Conservation (phyloP, 306 rosid species). For the Sophora flavescens region DNA sequence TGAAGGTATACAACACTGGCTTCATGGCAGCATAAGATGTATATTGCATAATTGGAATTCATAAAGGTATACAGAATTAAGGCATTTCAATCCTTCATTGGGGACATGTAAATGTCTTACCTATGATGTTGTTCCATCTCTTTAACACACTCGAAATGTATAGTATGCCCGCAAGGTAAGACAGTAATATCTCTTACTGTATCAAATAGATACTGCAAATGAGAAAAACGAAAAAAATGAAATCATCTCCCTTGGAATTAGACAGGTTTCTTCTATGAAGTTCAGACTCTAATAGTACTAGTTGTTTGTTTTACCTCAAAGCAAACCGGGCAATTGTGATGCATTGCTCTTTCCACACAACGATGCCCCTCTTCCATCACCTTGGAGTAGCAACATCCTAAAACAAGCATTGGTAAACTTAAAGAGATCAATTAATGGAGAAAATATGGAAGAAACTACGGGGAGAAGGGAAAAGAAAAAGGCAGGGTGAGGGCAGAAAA, state of each 20-base stretch:
- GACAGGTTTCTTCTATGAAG: not conserved
- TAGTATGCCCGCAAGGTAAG: conserved; percentile 90
- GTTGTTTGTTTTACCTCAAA: conserved; percentile 65
- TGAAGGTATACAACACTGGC: conserved; percentile 1
- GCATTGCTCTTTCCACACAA: conserved; percentile 89
- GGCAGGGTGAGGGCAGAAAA: not conserved
- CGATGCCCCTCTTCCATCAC: conserved; percentile 64
- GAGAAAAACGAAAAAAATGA: not conserved
- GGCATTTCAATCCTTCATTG: not conserved
- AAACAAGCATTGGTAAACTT: conserved; percentile 5
- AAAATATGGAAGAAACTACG: not conserved
- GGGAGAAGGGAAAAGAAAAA: not conserved
- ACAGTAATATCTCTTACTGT: conserved; percentile 68
- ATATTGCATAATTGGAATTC: not conserved
- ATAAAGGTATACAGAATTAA: not conserved
- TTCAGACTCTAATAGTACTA: not conserved
- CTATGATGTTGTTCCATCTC: conserved; percentile 79
- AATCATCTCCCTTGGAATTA: conserved; percentile 28
- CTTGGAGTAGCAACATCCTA: conserved; percentile 86
- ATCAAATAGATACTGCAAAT: conserved; percentile 78
- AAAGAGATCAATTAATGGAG: conserved; percentile 16
- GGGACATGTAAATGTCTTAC: conserved; percentile 51
- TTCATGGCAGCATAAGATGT: not conserved
- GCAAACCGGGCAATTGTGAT: conserved; percentile 88
- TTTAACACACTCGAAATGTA: conserved; percentile 78